phyloP scores from a whole-genome alignment of 352 stramenopile species.

The Phytophthora pluvialis region DNA sequence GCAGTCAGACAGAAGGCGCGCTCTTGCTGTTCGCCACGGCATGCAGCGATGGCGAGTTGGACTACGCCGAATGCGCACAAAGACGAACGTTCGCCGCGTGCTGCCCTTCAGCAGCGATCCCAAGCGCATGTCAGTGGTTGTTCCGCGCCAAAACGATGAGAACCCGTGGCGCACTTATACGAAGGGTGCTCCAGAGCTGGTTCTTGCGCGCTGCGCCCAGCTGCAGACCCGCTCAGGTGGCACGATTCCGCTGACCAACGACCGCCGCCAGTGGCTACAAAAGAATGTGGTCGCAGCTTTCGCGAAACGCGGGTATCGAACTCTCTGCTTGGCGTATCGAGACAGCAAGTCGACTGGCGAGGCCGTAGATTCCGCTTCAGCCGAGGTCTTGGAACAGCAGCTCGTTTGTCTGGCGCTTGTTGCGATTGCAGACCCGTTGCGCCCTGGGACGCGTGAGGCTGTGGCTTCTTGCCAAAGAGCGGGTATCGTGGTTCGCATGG shows the following conservation, averaged over 20 bases:
- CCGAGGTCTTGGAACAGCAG: constrained; percentile 40
- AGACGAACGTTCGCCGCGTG: constrained; percentile 36
- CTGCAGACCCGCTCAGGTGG: constrained; percentile 29
- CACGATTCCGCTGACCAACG: constrained; percentile 1
- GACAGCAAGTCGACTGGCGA: constrained; percentile 24
- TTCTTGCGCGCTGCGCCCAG: constrained; percentile 52
- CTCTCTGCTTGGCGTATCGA: constrained; percentile 69
- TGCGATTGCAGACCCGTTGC: constrained; percentile 94
- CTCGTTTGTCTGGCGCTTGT: constrained; percentile 80
- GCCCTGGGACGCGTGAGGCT: constrained; percentile 87
- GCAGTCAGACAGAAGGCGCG: constrained; percentile 59
- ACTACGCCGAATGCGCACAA: constrained; percentile 41
- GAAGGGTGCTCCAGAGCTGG: constrained; percentile 63
- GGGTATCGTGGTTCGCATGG: constrained; percentile 92
- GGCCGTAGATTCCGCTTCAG: constrained; percentile 23
- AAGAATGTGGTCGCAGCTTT: constrained; percentile 67
- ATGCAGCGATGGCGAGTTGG: constrained; percentile 21
- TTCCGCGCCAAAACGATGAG: constrained; percentile 38
- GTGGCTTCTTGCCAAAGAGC: constrained; percentile 92
- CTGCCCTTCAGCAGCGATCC: constrained; percentile 92
- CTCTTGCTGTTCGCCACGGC: constrained; percentile 45
- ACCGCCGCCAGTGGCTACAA: constrained; percentile 26
- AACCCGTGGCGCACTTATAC: constrained; percentile 42
- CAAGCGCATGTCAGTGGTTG: constrained; percentile 95
- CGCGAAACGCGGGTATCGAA: constrained; percentile 72